Evolutionary conservation across 176 grass and related monocot species (phyloP), one percentile per base, ranked within the genome.

Genomic region (Eleusine coracana): DNA sequence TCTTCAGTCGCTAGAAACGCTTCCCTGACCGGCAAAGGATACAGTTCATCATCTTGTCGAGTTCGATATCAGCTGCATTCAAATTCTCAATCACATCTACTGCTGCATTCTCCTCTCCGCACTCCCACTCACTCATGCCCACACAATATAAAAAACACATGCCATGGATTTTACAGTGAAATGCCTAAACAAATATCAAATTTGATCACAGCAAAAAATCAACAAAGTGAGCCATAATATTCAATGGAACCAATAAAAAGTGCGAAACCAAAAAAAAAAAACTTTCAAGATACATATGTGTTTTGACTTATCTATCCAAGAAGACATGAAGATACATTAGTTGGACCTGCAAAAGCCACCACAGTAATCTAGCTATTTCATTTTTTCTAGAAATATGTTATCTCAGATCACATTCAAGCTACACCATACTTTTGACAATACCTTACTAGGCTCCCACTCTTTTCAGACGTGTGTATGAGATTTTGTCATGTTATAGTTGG

Each of bases 221-320:
- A 68, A 59, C 10, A 54, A 85, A 75, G 76, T 48, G 64, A 17
- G 20, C 18, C 13, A 18, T 14, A 71, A 23, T 65, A 39, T 59
- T 62, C 42, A 12, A 72, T 40, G 13, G 34, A 66, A 42, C 66
- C 38, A 66, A 55, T 44, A 66, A 49, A 54, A 83, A 83, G 14
- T 48, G 39, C 5, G 10, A 45, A 5, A 78, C 31, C 40, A 76
- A 78, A 34, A 5, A 78, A 5, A 78, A 13, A 78, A 71, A 27
- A 39, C 10, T 73, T 72, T 78, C 10, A 41, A 68, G 25, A 39
- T 23, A 39, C 12, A 42, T 70, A 66, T 46, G 5, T 66, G 48
- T 7, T 79, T 68, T 56, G 51, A 29, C 31, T 44, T 70, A 73
- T 40, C 67, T 49, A 71, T 67, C 18, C 28, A 20, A 25, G 31